Conservation (phyloP, 345 rosid genomes). For the Orychophragmus violaceus region DNA sequence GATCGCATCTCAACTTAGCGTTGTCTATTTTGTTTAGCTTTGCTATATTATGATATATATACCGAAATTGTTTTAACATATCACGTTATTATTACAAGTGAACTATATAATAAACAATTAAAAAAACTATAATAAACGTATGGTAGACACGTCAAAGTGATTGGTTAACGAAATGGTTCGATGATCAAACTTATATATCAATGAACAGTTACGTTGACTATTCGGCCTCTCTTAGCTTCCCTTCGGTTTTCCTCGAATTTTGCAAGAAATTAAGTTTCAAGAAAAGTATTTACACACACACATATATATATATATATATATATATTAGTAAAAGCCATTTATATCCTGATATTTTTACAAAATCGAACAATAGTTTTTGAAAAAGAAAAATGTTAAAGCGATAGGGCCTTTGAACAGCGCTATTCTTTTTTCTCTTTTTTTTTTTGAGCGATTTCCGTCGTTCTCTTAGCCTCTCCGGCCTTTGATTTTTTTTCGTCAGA, state of each 20-base stretch:
- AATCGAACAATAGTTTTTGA: no score
- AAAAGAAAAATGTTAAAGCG: no score
- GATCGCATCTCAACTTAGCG: not conserved
- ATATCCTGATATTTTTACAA: no score
- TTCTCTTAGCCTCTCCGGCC: no score
- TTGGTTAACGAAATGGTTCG: not conserved
- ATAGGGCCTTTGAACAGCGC: no score
- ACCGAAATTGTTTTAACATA: no score
- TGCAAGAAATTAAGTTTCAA: not conserved
- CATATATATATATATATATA: not conserved
- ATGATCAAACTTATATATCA: conserved; percentile 18
- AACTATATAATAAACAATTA: not conserved
- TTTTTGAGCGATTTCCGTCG: no score
- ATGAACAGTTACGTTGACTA: conserved; percentile 25
- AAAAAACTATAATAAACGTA: no score
- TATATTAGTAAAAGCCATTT: not conserved
- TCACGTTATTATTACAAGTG: not conserved
- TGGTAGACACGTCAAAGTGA: conserved; percentile 3
- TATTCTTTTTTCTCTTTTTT: no score
- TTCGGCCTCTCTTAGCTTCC: conserved; percentile 12
- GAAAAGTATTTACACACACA: not conserved
- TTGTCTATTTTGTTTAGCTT: not conserved
- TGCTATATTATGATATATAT: no score
- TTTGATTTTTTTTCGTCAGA: no score
- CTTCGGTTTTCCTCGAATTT: conserved; percentile 3